These are phyloP conservation scores for Geranium rotundifolium DNA, from an alignment of 345 rosid species.

Conservation along the genomic window DNA sequence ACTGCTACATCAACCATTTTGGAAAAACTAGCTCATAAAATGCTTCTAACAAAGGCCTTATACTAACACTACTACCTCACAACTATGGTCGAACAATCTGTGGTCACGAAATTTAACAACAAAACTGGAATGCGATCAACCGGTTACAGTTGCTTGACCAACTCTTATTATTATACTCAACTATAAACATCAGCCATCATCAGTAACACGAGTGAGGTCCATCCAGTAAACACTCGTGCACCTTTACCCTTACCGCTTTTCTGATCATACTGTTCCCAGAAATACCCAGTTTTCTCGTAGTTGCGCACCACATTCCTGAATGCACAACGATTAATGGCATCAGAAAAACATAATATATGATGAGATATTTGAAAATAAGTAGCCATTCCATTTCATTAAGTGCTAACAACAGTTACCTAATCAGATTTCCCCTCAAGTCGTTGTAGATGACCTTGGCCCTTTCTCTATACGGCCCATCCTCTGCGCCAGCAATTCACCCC, in stretches of 20 bases:
- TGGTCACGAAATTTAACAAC: neutral
- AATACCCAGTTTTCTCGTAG: constrained; percentile 61
- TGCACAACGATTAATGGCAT: too few relatives aligned
- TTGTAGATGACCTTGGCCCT: constrained; percentile 50
- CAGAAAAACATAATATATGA: too few relatives aligned
- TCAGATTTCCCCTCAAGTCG: constrained; percentile 58
- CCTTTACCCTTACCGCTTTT: constrained; percentile 66
- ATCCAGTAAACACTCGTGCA: constrained; percentile 66
- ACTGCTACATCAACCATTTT: too few relatives aligned
- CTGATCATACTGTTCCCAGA: constrained; percentile 94
- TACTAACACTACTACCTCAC: too few relatives aligned
- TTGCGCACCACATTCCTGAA: constrained; percentile 70
- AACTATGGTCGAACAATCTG: neutral
- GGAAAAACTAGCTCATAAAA: too few relatives aligned
- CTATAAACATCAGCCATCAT: constrained; percentile 63
- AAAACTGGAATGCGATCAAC: neutral
- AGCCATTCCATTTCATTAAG: neutral
- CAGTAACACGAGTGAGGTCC: constrained; percentile 67
- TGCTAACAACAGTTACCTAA: constrained; percentile 30
- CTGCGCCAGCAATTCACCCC: constrained; percentile 25
- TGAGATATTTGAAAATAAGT: too few relatives aligned
- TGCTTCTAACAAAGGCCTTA: too few relatives aligned
- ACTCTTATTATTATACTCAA: constrained; percentile 7
- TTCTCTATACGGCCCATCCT: constrained; percentile 57
- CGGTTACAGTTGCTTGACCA: neutral